phyloP scores from a whole-genome alignment of 164 flowering plant species.

The Malania oleifera region DNA sequence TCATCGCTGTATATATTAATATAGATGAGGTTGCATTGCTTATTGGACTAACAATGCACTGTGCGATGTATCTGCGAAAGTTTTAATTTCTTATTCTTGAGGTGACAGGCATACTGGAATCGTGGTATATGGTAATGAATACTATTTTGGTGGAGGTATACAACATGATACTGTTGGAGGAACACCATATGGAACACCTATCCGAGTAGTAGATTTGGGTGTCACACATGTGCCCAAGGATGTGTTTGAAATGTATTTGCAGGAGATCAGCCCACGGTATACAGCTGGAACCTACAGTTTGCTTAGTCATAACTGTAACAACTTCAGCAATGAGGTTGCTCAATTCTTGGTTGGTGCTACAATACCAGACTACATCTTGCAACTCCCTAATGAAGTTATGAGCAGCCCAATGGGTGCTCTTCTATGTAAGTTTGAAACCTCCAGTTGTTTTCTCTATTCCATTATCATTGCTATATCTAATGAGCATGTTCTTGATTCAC shows the following conservation, averaged over 20 bases:
- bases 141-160: constrained; percentile 93
- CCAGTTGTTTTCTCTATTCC: neutral
- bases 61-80: neutral
- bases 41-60: neutral
- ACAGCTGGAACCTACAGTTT: constrained; percentile 88
- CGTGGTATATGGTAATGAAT: constrained; percentile 87
- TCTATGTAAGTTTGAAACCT: constrained; percentile 52
- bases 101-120: constrained; percentile 90
- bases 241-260: constrained; percentile 79
- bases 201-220: constrained; percentile 78
- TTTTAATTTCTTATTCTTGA: neutral
- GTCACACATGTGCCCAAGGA: constrained; percentile 87
- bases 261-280: constrained; percentile 84
- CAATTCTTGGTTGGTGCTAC: constrained; percentile 77
- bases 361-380: constrained; percentile 81
- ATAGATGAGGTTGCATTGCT: no score
- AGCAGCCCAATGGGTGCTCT: constrained; percentile 92
- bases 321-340: constrained; percentile 93
- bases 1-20: no score
- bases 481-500: no score
- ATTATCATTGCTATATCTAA: neutral
- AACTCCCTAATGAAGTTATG: constrained; percentile 91
- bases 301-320: constrained; percentile 89
- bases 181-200: constrained; percentile 85
- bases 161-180: constrained; percentile 61